These are phyloP conservation scores for Fusarium sp. DNA, from an alignment of 2,329 filamentous ascomycete genomes.

Conservation along the genomic window DNA sequence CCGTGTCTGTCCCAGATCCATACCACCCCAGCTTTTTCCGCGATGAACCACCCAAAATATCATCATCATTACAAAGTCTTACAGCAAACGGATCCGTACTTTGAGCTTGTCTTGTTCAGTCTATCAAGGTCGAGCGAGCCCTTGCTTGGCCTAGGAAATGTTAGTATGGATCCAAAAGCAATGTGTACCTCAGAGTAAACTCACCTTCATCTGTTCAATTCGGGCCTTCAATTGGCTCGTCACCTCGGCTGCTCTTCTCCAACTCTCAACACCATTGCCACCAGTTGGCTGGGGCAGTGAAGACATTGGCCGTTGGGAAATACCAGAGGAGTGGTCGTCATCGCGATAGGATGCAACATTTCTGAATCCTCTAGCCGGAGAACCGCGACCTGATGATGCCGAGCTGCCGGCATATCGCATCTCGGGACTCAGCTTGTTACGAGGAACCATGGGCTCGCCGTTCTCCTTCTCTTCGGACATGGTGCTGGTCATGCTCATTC, in stretches of 20 bases:
- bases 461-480: conserved; percentile 85
- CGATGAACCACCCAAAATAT: conserved; percentile 36
- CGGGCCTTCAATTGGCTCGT: conserved; percentile 97
- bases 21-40: conserved; percentile 39
- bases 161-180: background rate
- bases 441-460: conserved; percentile 60
- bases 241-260: conserved; percentile 96
- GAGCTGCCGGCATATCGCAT: conserved; percentile 63
- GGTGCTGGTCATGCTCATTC: conserved; percentile 73
- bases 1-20: conserved; percentile 39
- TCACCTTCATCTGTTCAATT: conserved; percentile 97
- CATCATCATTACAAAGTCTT: conserved; percentile 41
- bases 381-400: conserved; percentile 67
- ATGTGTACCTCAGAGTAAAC: conserved; percentile 22
- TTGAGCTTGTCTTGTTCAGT: conserved; percentile 6
- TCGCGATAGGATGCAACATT: conserved; percentile 49
- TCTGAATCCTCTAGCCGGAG: conserved; percentile 68
- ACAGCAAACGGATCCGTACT: conserved; percentile 16
- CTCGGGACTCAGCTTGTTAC: conserved; percentile 68
- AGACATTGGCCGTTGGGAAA: conserved; percentile 51
- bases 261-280: conserved; percentile 75
- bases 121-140: conserved; percentile 57
- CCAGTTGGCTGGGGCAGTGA: conserved; percentile 51
- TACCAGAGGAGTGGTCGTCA: conserved; percentile 48
- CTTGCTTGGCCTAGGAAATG: conserved; percentile 60